Conservation (phyloP, 202 grass and related monocot species). For the Saccharum hybrid region DNA sequence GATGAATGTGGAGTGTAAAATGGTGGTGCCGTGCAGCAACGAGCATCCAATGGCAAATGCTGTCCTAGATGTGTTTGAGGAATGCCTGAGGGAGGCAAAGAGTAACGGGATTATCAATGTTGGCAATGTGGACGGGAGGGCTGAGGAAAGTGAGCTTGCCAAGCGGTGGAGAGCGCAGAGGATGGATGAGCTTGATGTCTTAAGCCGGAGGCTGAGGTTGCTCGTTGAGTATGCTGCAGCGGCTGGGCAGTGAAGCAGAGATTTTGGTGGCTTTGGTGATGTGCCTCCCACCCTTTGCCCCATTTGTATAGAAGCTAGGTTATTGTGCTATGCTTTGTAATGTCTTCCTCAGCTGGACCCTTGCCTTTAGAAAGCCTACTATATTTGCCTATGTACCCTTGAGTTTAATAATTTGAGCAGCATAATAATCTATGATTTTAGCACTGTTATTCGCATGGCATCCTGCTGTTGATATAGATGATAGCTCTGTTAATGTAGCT, state of each 20-base stretch:
- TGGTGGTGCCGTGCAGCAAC: slow-evolving; percentile 37
- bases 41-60: slow-evolving; percentile 53
- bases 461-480: slow-evolving; percentile 4
- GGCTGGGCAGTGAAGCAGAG: slow-evolving; percentile 36
- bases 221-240: slow-evolving; percentile 61
- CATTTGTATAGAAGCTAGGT: slow-evolving; percentile 55
- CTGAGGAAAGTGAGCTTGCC: slow-evolving; percentile 41
- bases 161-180: slow-evolving; percentile 70
- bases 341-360: slow-evolving; percentile 35
- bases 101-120: neutral
- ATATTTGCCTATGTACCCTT: slow-evolving; percentile 50
- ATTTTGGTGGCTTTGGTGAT: slow-evolving; percentile 23
- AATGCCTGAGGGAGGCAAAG: slow-evolving; percentile 73
- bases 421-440: slow-evolving; percentile 47
- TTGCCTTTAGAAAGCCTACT: slow-evolving; percentile 39
- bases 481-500: slow-evolving; percentile 21
- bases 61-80: slow-evolving; percentile 77
- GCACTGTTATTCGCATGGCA: neutral
- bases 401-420: slow-evolving; percentile 45
- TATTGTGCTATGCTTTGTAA: slow-evolving; percentile 54
- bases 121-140: neutral
- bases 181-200: slow-evolving; percentile 71
- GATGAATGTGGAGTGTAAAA: slow-evolving; percentile 42
- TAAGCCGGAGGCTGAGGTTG: slow-evolving; percentile 73
- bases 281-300: slow-evolving; percentile 35